Base-by-base conservation (phyloP, 495 filamentous ascomycete genomes). In the Annulohypoxylon maeteangense region DNA sequence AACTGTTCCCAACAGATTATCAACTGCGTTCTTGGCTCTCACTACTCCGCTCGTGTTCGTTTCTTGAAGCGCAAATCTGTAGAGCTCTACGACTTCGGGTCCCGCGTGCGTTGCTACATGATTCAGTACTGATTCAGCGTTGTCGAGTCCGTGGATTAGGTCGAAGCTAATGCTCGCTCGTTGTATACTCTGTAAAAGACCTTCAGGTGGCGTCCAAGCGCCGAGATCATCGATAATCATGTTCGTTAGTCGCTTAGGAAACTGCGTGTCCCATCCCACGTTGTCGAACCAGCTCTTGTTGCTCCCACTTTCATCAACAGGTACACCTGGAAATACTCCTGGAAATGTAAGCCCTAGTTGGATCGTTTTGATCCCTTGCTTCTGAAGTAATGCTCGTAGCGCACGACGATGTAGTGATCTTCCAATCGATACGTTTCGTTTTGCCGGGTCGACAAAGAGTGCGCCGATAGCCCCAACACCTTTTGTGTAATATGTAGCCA, bases 361-460 rank as follows among this genome's bases (percentile, higher is more conserved):
- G 42, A 95, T 87, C 36, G 90, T 86, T 74, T 90, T 91, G 71
- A 93, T 83, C 3, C 88, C 90, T n/a, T 72, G 75, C 51, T 88
- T 87, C 51, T 87, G 86, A 40, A 89, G 87, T 40, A 95, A 83
- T 7, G 74, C 74, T 14, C 92, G 88, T 44, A 96, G 89, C 0
- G 93, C 93, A 22, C 93, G 87, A 59, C 91, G 90, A 75, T 95
- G 93, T 0, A 97, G 87, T 0, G 92, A 95, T 57, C 92, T 87
- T 1, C 93, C 93, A 61, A 97, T 93, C 1, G 93, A 94, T 3
- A 96, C 85, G 71, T 94, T 95, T 32, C 93, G 86, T 65, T 93
- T 88, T 31, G 89, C 75, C 0, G 93, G 93, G 69, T 97, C 93
- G 34, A 97, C 93, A 51, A 97, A 91, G 53, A 97, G 79, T 32